Conservation (phyloP, 192 early-diverging fungal species). For the Bifiguratus adelaidae region DNA sequence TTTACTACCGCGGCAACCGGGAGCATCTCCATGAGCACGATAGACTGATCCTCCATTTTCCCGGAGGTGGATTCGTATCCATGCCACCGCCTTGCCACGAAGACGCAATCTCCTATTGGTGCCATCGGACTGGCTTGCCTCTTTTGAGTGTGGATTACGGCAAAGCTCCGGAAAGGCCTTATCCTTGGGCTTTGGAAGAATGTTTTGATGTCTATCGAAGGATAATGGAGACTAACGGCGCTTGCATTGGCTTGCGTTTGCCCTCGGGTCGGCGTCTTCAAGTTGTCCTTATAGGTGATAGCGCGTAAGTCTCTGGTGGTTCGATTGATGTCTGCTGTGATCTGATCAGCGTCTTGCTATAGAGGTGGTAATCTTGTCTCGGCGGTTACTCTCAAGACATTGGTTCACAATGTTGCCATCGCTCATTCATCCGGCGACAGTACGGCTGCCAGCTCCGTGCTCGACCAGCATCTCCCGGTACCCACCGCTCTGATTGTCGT, state of each 20-base stretch:
- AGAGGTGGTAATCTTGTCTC: constrained; percentile 86
- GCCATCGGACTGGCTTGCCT: constrained; percentile 55
- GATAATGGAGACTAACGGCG: constrained; percentile 69
- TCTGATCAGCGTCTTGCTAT: not conserved
- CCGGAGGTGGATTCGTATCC: constrained; percentile 87
- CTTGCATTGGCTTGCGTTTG: constrained; percentile 52
- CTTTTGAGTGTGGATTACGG: constrained; percentile 84
- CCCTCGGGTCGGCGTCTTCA: constrained; percentile 50
- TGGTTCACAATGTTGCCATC: constrained; percentile 32
- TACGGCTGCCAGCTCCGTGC: not conserved
- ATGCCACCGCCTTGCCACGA: constrained; percentile 84
- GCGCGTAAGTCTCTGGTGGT: constrained; percentile 58
- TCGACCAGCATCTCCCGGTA: constrained; percentile 29
- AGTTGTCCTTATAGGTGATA: constrained; percentile 79
- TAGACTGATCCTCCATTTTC: constrained; percentile 47
- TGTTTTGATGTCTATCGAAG: constrained; percentile 79
- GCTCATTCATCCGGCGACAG: not conserved
- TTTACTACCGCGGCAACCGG: constrained; percentile 43
- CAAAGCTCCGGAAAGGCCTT: constrained; percentile 95
- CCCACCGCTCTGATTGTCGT: constrained; percentile 75
- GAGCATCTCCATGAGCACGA: constrained; percentile 18
- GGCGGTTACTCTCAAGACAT: constrained; percentile 65
- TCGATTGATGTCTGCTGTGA: constrained; percentile 1
- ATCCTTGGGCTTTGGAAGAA: constrained; percentile 82
- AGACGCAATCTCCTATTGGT: constrained; percentile 75